phyloP scores from a whole-genome alignment of 2,329 filamentous ascomycete genomes.

The Trichoderma pleuroti region DNA sequence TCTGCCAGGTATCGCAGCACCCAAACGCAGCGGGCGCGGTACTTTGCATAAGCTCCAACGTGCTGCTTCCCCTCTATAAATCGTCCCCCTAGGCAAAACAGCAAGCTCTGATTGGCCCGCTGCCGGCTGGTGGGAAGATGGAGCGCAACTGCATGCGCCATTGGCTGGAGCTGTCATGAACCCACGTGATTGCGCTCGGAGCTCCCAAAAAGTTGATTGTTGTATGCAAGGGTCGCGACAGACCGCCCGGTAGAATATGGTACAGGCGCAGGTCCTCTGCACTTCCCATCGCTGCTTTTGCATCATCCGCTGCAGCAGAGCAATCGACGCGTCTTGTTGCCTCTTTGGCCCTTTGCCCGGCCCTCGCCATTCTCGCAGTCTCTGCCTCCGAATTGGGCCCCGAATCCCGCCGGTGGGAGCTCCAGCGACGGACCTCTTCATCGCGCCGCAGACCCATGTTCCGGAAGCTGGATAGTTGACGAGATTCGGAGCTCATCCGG shows the following conservation, averaged over 20 bases:
- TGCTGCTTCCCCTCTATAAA: slow-evolving; percentile 6
- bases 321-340: slow-evolving; percentile 5
- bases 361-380: slow-evolving; percentile 1
- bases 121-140: slow-evolving; percentile 16
- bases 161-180: slow-evolving; percentile 22
- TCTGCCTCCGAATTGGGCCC: slow-evolving; percentile 1
- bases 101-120: slow-evolving; percentile 28
- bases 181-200: slow-evolving; percentile 27
- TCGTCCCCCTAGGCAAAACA: slow-evolving; percentile 18
- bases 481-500: slow-evolving; percentile 17
- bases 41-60: slow-evolving; percentile 21
- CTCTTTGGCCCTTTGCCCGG: neutral
- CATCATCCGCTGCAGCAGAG: neutral
- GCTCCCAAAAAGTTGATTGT: slow-evolving; percentile 24
- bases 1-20: neutral
- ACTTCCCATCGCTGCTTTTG: neutral
- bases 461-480: neutral
- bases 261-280: slow-evolving; percentile 13
- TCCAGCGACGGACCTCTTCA: slow-evolving; percentile 4
- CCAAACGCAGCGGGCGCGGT: neutral
- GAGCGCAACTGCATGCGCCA: neutral
- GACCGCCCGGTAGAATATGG: slow-evolving; percentile 10
- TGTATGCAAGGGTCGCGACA: slow-evolving; percentile 20
- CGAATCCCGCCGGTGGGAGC: slow-evolving; percentile 1
- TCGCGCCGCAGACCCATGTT: slow-evolving; percentile 14